Conservation (phyloP, 1,284 basidiomycete genomes). For the Boletus holoroseus region DNA sequence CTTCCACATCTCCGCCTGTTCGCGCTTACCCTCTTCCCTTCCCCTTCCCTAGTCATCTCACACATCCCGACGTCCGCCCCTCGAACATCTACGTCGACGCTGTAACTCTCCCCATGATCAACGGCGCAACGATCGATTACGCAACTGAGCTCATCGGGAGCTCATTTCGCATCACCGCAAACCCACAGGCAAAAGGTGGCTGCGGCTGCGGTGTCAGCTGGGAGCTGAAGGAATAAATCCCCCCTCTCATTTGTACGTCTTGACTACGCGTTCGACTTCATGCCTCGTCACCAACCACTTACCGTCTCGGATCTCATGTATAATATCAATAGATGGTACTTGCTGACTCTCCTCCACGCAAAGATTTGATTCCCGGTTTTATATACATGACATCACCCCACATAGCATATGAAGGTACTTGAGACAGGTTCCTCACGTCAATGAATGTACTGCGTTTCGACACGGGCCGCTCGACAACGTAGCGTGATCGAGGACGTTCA, state of each 20-base stretch:
- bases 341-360: background rate
- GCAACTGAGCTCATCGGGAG: slow-evolving; percentile 89
- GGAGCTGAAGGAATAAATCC: slow-evolving; percentile 56
- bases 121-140: slow-evolving; percentile 82
- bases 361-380: background rate
- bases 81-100: slow-evolving; percentile 78
- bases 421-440: background rate
- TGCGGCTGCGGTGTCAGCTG: slow-evolving; percentile 91
- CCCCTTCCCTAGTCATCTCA: slow-evolving; percentile 46
- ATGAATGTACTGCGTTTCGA: background rate
- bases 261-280: background rate
- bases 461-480: background rate
- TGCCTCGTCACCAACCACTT: background rate
- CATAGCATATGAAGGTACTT: background rate
- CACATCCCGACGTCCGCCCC: slow-evolving; percentile 61
- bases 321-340: background rate
- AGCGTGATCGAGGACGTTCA: no score
- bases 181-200: slow-evolving; percentile 83
- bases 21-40: background rate
- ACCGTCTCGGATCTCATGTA: background rate
- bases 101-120: slow-evolving; percentile 71
- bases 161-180: slow-evolving; percentile 72
- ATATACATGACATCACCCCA: background rate
- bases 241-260: background rate
- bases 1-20: background rate